These are phyloP conservation scores for Xerocomellus intermedius DNA, from an alignment of 768 basidiomycete species.

Conservation along the genomic window DNA sequence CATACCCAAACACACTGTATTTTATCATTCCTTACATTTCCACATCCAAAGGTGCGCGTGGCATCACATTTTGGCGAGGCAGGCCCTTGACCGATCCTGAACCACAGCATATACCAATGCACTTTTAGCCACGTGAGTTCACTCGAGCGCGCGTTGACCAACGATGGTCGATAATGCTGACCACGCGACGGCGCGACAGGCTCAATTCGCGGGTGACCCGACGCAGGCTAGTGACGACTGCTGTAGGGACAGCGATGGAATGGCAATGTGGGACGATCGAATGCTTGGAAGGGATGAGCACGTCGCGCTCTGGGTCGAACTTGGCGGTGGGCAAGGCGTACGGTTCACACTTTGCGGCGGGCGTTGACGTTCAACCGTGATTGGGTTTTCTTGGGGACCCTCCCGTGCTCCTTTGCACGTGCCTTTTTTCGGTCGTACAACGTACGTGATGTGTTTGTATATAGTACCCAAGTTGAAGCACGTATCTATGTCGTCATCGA, in stretches of 20 bases:
- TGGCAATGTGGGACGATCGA: background rate
- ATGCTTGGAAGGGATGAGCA: no score
- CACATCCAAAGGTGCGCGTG: background rate
- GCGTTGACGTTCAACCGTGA: background rate
- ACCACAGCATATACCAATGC: slow-evolving; percentile 1
- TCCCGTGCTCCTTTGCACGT: no score
- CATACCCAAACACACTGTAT: background rate
- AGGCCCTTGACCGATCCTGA: background rate
- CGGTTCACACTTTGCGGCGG: background rate
- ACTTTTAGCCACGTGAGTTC: slow-evolving; percentile 1
- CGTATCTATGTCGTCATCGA: no score
- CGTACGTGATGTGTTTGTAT: no score
- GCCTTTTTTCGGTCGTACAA: no score
- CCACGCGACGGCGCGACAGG: background rate
- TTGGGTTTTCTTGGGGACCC: no score
- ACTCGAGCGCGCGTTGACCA: background rate
- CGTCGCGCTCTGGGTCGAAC: background rate
- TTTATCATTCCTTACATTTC: background rate
- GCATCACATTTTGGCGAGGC: background rate
- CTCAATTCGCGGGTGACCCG: background rate
- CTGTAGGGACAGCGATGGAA: background rate
- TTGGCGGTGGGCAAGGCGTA: background rate
- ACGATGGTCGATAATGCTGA: background rate
- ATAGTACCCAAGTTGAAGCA: no score
- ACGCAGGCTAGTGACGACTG: background rate